phyloP scores from a whole-genome alignment of 805 yeast species.

The Yamadazyma phyllophila region DNA sequence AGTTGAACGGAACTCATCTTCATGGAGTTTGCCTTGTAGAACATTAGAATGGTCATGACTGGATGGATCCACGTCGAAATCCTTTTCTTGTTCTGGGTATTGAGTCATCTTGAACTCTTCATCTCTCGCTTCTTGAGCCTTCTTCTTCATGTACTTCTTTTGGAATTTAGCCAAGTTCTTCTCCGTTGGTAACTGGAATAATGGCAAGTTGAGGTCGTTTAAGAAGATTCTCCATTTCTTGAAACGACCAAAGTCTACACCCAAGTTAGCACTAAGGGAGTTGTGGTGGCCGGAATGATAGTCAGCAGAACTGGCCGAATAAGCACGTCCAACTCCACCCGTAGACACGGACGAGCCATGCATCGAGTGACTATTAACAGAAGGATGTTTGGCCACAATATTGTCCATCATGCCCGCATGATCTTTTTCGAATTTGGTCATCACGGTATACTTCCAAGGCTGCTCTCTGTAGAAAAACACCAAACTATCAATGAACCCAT shows the following conservation, averaged over 20 bases:
- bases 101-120: neutral
- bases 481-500: conserved; percentile 71
- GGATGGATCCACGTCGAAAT: neutral
- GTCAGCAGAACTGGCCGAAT: neutral
- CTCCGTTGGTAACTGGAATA: conserved; percentile 44
- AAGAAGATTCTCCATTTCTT: conserved; percentile 40
- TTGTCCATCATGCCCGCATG: conserved; percentile 27
- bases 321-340: neutral
- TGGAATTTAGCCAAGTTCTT: conserved; percentile 25
- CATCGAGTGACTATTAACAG: conserved; percentile 17
- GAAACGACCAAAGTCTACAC: conserved; percentile 28
- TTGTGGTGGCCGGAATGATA: conserved; percentile 7
- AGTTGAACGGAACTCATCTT: conserved; percentile 26
- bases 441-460: conserved; percentile 64
- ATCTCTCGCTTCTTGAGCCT: neutral
- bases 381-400: conserved; percentile 9
- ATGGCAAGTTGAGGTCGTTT: conserved; percentile 39
- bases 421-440: conserved; percentile 37
- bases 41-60: conserved; percentile 40
- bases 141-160: conserved; percentile 16
- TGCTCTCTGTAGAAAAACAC: conserved; percentile 76
- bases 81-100: neutral
- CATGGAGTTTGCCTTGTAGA: conserved; percentile 28
- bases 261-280: conserved; percentile 29
- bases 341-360: conserved; percentile 12